These are phyloP conservation scores for Blastobotrys peoriensis DNA, from an alignment of 805 yeast species.

Conservation along the genomic window DNA sequence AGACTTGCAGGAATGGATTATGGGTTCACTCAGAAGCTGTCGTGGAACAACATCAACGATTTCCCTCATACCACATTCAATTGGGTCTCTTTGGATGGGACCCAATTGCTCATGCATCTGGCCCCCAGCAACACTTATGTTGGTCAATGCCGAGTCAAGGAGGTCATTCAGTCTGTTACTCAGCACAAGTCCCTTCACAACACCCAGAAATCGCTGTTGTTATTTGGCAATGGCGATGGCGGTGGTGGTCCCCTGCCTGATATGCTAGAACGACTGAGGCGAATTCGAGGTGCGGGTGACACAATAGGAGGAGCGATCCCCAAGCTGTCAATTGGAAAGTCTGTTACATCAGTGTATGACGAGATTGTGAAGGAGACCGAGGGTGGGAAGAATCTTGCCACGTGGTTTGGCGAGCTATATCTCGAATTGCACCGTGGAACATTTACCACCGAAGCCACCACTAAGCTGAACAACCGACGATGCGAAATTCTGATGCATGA, in stretches of 20 bases:
- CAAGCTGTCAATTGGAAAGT: slow-evolving; percentile 64
- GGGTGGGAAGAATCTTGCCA: slow-evolving; percentile 59
- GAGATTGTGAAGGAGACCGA: slow-evolving; percentile 53
- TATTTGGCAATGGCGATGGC: slow-evolving; percentile 83
- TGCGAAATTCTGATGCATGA: slow-evolving; percentile 74
- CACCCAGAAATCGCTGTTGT: slow-evolving; percentile 61
- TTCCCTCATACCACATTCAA: slow-evolving; percentile 77
- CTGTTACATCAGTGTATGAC: slow-evolving; percentile 73
- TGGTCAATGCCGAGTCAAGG: slow-evolving; percentile 78
- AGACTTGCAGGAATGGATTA: slow-evolving; percentile 63
- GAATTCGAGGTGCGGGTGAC: slow-evolving; percentile 68
- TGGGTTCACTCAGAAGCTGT: slow-evolving; percentile 73
- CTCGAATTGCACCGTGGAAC: slow-evolving; percentile 95
- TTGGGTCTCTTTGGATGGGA: slow-evolving; percentile 79
- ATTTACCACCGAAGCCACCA: slow-evolving; percentile 83
- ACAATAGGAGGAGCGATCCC: slow-evolving; percentile 77
- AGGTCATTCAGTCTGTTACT: slow-evolving; percentile 59
- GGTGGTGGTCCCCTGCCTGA: slow-evolving; percentile 85
- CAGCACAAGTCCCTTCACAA: slow-evolving; percentile 67
- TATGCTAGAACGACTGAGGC: slow-evolving; percentile 72
- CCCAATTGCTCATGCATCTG: slow-evolving; percentile 80
- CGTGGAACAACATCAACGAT: slow-evolving; percentile 79
- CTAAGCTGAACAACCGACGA: slow-evolving; percentile 69
- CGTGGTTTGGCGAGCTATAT: slow-evolving; percentile 90
- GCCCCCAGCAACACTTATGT: slow-evolving; percentile 86